Percentiles rank a stretch among this genome's conserved stretches.
Evolutionary conservation across 805 yeast genomes (phyloP).

Genomic region (Monosporozyma servazzii): DNA sequence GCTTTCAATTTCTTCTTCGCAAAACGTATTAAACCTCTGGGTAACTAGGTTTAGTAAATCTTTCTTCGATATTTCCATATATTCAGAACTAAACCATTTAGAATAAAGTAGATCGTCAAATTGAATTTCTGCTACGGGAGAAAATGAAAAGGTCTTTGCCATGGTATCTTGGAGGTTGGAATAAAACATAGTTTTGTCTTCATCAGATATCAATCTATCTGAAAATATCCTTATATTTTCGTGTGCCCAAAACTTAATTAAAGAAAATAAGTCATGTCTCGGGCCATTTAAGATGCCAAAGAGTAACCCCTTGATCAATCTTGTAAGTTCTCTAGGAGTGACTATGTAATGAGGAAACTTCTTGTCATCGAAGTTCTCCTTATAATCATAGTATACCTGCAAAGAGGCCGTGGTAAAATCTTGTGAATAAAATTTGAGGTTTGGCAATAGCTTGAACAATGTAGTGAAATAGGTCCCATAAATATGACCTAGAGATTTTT

Average conservation of each 20-base stretch:
- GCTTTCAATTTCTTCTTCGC: conserved; percentile 67
- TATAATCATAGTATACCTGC: conserved; percentile 43
- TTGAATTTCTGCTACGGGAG: conserved; percentile 31
- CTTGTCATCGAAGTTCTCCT: conserved; percentile 30
- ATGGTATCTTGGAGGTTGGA: conserved; percentile 31
- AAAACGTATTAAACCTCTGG: conserved; percentile 58
- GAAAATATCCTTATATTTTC: conserved; percentile 72
- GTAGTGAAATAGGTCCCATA: conserved; percentile 52
- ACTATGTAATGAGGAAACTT: conserved; percentile 56
- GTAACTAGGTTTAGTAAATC: conserved; percentile 46
- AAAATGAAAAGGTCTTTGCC: conserved; percentile 37
- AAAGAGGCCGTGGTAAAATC: conserved; percentile 59
- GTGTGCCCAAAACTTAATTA: conserved; percentile 66
- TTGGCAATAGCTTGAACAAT: conserved; percentile 51
- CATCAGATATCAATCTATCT: conserved; percentile 49
- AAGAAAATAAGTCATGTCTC: conserved; percentile 31
- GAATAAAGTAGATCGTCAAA: conserved; percentile 55
- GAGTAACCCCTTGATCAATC: conserved; percentile 76
- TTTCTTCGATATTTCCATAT: conserved; percentile 42
- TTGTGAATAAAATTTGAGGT: conserved; percentile 43
- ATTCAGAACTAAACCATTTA: conserved; percentile 62
- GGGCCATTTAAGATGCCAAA: conserved; percentile 37
- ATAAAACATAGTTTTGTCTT: conserved; percentile 45
- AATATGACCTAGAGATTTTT: conserved; percentile 52
- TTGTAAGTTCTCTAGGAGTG: conserved; percentile 84